phyloP scores from a whole-genome alignment of 768 basidiomycete genomes.

The Trametes villosa region DNA sequence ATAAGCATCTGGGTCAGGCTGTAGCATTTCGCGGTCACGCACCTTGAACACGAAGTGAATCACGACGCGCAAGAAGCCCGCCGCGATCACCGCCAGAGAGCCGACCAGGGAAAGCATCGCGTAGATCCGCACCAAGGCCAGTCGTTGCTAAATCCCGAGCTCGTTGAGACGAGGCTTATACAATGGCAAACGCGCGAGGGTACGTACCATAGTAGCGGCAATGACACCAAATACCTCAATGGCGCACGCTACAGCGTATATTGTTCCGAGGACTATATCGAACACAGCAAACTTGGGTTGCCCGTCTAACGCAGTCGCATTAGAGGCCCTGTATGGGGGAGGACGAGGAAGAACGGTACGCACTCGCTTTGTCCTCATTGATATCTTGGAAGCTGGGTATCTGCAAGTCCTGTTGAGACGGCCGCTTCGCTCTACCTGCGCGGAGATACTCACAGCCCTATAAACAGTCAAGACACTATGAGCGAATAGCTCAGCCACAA shows the following conservation, averaged over 20 bases:
- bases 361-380: constrained; percentile 51
- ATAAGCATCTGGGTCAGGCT: neutral
- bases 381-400: constrained; percentile 66
- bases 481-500: constrained; percentile 3
- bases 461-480: constrained; percentile 36
- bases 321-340: neutral
- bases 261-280: constrained; percentile 60
- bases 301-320: constrained; percentile 34
- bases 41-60: constrained; percentile 75
- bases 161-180: constrained; percentile 28
- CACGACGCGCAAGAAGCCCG: constrained; percentile 58
- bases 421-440: too few species aligned
- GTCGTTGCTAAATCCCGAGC: constrained; percentile 48
- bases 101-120: constrained; percentile 53
- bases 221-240: constrained; percentile 62
- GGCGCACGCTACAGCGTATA: constrained; percentile 54
- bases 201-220: constrained; percentile 55
- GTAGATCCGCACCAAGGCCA: constrained; percentile 56
- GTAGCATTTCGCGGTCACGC: neutral
- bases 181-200: neutral
- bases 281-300: constrained; percentile 53
- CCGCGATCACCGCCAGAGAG: constrained; percentile 52
- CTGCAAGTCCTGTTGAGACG: constrained; percentile 36
- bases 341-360: constrained; percentile 37
- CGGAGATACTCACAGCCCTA: constrained; percentile 13